Percentiles rank a stretch among this genome's conserved stretches.
Evolutionary conservation across 306 rosid genomes (phyloP).

Genomic region (Trifolium repens): DNA sequence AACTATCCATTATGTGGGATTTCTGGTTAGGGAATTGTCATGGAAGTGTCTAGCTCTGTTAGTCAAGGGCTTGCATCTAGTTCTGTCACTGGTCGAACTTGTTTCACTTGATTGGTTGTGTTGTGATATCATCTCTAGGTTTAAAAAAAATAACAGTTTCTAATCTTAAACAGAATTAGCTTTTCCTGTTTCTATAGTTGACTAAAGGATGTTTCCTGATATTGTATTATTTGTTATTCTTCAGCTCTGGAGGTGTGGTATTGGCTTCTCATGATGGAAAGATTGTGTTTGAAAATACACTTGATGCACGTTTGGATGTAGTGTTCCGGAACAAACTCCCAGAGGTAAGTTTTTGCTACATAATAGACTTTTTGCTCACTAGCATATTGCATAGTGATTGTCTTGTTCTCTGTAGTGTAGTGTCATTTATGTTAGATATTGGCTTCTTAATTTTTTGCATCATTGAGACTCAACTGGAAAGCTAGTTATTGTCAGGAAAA

Average conservation of each 20-base stretch:
- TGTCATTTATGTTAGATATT: slow-evolving; percentile 27
- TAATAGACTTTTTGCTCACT: slow-evolving; percentile 22
- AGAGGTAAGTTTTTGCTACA: slow-evolving; percentile 56
- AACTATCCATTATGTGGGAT: not conserved
- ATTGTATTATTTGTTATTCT: slow-evolving; percentile 37
- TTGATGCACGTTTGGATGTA: slow-evolving; percentile 96
- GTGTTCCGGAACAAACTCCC: slow-evolving; percentile 94
- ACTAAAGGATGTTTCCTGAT: slow-evolving; percentile 35
- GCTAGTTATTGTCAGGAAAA: slow-evolving; percentile 22
- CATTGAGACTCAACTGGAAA: slow-evolving; percentile 24
- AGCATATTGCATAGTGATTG: not conserved
- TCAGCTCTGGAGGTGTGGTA: slow-evolving; percentile 98
- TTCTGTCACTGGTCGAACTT: not conserved
- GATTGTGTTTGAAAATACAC: slow-evolving; percentile 91
- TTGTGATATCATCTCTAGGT: slow-evolving; percentile 1
- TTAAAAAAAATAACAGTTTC: not conserved
- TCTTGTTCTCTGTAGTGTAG: not conserved
- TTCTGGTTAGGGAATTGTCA: slow-evolving; percentile 18
- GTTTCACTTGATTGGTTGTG: slow-evolving; percentile 16
- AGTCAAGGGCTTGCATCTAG: slow-evolving; percentile 9
- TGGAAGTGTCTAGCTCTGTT: slow-evolving; percentile 20
- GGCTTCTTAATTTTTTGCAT: slow-evolving; percentile 20
- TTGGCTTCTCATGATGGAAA: slow-evolving; percentile 98
- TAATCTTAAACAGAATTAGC: not conserved
- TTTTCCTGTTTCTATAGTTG: slow-evolving; percentile 24